Conservation (phyloP, 305 asterid genomes). For the Andrographis paniculata region DNA sequence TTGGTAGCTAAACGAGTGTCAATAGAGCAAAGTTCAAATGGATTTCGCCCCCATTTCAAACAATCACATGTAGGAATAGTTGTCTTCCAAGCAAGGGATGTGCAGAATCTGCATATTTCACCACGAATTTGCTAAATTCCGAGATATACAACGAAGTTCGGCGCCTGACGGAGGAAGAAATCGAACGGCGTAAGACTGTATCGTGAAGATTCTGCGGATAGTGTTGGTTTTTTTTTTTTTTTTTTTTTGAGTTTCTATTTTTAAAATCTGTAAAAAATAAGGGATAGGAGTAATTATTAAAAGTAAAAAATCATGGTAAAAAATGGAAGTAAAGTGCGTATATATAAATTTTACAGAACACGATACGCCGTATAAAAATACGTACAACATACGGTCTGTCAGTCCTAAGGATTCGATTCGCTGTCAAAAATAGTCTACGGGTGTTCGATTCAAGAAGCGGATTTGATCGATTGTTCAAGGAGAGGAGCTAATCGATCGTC, state of each 20-base stretch:
- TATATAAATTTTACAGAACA: too few species aligned
- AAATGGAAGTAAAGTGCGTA: too few species aligned
- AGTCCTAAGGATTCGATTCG: not conserved
- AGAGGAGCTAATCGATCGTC: slow-evolving; percentile 11
- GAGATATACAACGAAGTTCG: too few species aligned
- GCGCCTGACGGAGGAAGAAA: too few species aligned
- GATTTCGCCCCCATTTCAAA: not conserved
- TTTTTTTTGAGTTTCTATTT: too few species aligned
- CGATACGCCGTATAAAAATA: too few species aligned
- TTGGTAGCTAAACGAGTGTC: not conserved
- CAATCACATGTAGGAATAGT: slow-evolving; percentile 66
- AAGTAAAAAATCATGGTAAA: too few species aligned
- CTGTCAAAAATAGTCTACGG: not conserved
- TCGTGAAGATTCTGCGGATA: too few species aligned
- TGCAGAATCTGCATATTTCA: slow-evolving; percentile 63
- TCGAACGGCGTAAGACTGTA: too few species aligned
- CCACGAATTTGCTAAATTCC: not conserved
- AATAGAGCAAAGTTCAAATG: slow-evolving; percentile 1
- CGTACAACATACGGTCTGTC: not conserved
- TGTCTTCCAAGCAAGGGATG: slow-evolving; percentile 72
- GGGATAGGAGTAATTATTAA: too few species aligned
- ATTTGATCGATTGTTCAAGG: slow-evolving; percentile 11
- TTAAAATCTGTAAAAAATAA: too few species aligned
- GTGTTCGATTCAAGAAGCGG: slow-evolving; percentile 4
- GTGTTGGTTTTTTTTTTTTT: too few species aligned